phyloP scores from a whole-genome alignment of 2,329 filamentous ascomycete species.

The Penicillium sp. region DNA sequence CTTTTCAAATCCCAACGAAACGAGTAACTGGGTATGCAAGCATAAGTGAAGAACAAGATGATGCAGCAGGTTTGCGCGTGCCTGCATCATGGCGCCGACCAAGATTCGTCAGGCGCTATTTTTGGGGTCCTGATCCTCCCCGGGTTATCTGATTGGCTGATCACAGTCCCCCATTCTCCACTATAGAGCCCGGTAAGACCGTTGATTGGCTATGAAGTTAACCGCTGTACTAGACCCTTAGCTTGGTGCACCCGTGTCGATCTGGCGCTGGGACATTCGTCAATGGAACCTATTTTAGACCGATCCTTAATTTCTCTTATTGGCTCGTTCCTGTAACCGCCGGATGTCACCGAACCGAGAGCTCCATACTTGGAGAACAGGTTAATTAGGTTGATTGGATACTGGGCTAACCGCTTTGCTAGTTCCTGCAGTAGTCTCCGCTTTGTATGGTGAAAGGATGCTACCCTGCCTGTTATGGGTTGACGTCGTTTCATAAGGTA shows the following conservation, averaged over 20 bases:
- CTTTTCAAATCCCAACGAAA: not conserved
- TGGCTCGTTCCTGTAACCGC: not conserved
- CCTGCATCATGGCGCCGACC: not conserved
- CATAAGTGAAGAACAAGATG: not conserved
- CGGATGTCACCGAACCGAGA: not conserved
- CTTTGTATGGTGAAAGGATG: slow-evolving; percentile 10
- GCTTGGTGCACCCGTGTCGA: slow-evolving; percentile 1
- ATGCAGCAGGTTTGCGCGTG: not conserved
- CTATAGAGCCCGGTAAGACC: not conserved
- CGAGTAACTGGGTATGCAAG: not conserved
- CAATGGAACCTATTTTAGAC: not conserved
- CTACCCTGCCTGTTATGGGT: not conserved
- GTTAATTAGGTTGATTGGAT: not conserved
- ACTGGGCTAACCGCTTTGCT: not conserved
- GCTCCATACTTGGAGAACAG: not conserved
- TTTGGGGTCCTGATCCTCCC: not conserved
- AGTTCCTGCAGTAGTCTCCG: slow-evolving; percentile 25
- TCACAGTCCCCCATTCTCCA: not conserved
- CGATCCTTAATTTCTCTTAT: not conserved
- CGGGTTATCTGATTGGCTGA: not conserved
- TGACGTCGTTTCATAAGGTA: slow-evolving; percentile 16
- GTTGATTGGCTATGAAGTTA: not conserved
- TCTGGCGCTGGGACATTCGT: slow-evolving; percentile 1
- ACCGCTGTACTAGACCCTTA: not conserved
- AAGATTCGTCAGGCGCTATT: not conserved